Evolutionary conservation across 129 eudicot species (phyloP), one percentile per base, ranked within the genome.

Genomic region (Calendula officinalis): DNA sequence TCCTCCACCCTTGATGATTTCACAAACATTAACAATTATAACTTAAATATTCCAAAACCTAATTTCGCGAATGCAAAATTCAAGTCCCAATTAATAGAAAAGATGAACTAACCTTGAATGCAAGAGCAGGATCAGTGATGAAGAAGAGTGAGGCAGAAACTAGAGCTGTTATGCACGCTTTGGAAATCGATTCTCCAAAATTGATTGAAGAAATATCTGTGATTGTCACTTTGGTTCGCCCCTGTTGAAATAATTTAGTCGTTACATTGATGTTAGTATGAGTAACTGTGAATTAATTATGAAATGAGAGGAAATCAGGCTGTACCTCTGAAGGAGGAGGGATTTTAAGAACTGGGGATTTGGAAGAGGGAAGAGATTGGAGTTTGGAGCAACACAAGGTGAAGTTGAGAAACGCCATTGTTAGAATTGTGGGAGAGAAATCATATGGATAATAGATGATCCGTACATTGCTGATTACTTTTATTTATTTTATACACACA

Each of bases 61-160:
- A 22, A 22, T 22, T 22, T 22, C 30, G 30, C 30, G 30, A 22
- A 22, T 22, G 30, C 30, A 57, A 12, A 22, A 5, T 47, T 36
- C 12, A 10, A 11, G 51, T 32, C 49, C 57, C n/a, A 53, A 51
- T 39, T 30, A 37, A 6, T 51, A 10, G 42, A 15, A 53, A 12
- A 37, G 16, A 3, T 16, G 42, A 64, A 74, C 22, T 16, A 38
- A 91, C 98, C 96, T 85, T 91, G 56, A 82, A 91, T 50, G 96
- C 96, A 57, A 91, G 89, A 59, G 98, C 98, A 69, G 98, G 95
- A 68, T 86, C 85, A 14, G 83, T 64, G 35, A 91, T 71, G 72
- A 91, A 91, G 77, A 83, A 82, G n/a, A 91, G 77, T 11, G 98
- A 81, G 70, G 91, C 90, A 57, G 98, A 82, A 40, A 88, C 37